phyloP scores from a whole-genome alignment of 441 rosid genomes.

The Manihot esculenta region DNA sequence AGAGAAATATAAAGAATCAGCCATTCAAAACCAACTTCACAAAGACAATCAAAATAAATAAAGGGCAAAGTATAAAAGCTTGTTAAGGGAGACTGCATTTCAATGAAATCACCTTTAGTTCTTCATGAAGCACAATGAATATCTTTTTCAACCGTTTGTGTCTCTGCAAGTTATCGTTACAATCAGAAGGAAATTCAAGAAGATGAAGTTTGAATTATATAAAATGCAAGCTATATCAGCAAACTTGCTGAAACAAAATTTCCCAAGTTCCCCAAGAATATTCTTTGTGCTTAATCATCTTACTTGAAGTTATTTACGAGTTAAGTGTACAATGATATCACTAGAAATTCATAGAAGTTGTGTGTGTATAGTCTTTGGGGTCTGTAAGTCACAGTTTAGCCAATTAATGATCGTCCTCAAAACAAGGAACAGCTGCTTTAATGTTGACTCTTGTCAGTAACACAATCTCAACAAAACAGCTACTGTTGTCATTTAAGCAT shows the following conservation, averaged over 20 bases:
- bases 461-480: too few species aligned
- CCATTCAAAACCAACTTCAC: neutral
- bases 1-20: constrained; percentile 13
- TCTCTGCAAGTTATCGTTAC: constrained; percentile 51
- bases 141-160: constrained; percentile 83
- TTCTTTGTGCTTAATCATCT: neutral
- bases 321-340: neutral
- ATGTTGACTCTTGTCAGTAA: neutral
- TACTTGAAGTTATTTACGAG: neutral
- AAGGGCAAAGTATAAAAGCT: too few species aligned
- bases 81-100: neutral
- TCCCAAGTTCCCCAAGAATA: neutral
- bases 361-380: neutral
- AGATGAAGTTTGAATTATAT: neutral
- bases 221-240: neutral
- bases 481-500: too few species aligned
- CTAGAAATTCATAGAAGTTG: neutral
- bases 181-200: constrained; percentile 3
- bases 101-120: constrained; percentile 58
- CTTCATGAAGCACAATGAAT: constrained; percentile 81
- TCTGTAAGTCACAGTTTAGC: neutral
- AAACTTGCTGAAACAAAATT: neutral
- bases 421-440: neutral
- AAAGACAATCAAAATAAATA: neutral
- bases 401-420: neutral